Percentiles rank a stretch among this genome's conserved stretches.
phyloP scores from a whole-genome alignment of 2,329 filamentous ascomycete species.

The Ophiostoma perfectum region DNA sequence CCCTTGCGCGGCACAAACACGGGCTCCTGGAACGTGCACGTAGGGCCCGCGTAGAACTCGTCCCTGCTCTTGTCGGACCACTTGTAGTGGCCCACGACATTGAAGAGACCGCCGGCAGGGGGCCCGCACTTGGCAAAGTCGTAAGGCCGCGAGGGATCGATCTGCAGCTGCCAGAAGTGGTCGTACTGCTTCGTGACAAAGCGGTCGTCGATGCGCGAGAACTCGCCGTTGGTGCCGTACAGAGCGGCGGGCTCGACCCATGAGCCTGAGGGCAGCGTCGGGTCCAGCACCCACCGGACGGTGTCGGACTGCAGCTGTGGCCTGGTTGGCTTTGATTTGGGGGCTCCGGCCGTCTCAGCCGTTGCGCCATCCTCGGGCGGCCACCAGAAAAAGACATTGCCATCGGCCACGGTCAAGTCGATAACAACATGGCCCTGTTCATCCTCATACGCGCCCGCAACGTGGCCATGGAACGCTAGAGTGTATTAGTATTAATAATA shows the following conservation, averaged over 20 bases:
- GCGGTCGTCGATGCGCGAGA: constrained; percentile 46
- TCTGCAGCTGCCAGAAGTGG: constrained; percentile 44
- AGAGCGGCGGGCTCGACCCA: constrained; percentile 35
- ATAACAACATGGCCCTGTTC: constrained; percentile 41
- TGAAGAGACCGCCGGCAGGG: constrained; percentile 41
- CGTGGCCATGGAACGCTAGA: constrained; percentile 43
- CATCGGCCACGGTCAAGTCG: constrained; percentile 41
- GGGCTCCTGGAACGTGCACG: constrained; percentile 48
- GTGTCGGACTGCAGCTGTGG: constrained; percentile 38
- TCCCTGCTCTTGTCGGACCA: constrained; percentile 39
- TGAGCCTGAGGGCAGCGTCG: constrained; percentile 34
- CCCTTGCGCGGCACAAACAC: constrained; percentile 45
- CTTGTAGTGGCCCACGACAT: constrained; percentile 43
- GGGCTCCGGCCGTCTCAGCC: neutral
- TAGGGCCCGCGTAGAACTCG: constrained; percentile 42
- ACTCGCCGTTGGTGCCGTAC: constrained; percentile 44
- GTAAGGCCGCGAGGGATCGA: constrained; percentile 37
- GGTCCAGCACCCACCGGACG: constrained; percentile 39
- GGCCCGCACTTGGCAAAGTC: constrained; percentile 43
- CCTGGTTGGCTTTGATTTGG: constrained; percentile 25
- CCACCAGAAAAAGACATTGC: constrained; percentile 45
- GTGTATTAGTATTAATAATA: neutral
- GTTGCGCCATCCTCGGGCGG: constrained; percentile 29
- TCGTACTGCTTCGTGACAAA: constrained; percentile 41
- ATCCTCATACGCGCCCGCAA: constrained; percentile 46